Evolutionary conservation across 164 flowering plant genomes (phyloP).

Genomic region (Macadamia tetraphylla): DNA sequence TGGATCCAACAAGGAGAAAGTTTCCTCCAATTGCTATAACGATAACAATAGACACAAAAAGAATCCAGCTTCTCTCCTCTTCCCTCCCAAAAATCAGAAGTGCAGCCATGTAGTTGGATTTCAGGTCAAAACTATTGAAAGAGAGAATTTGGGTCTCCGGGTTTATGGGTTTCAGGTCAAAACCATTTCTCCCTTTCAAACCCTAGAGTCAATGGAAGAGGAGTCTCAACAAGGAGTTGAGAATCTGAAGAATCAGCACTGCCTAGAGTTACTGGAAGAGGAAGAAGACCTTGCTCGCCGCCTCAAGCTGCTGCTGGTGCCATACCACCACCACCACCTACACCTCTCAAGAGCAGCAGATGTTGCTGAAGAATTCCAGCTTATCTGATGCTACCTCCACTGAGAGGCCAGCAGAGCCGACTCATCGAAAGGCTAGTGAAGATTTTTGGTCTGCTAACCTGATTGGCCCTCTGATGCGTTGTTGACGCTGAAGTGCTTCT

Average conservation of each 20-base stretch:
- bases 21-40: too few species aligned
- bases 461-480: conserved; percentile 22
- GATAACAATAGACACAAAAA: too few species aligned
- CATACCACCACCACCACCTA: conserved; percentile 16
- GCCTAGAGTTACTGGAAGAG: conserved; percentile 29
- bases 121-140: too few species aligned
- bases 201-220: too few species aligned
- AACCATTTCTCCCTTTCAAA: too few species aligned
- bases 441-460: conserved; percentile 8
- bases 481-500: conserved; percentile 18
- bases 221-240: conserved; percentile 11
- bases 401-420: conserved; percentile 46
- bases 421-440: conserved; percentile 31
- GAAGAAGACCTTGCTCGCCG: conserved; percentile 26
- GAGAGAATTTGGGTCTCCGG: too few species aligned
- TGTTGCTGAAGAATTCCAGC: conserved; percentile 48
- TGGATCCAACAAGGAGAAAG: too few species aligned
- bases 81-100: too few species aligned
- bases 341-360: conserved; percentile 27
- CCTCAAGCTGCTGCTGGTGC: conserved; percentile 10
- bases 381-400: conserved; percentile 66
- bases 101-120: too few species aligned
- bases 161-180: too few species aligned
- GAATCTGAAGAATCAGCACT: conserved; percentile 18
- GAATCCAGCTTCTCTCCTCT: too few species aligned